Base-by-base conservation (phyloP, 306 rosid species). In the Hippophae gyantsensis region DNA sequence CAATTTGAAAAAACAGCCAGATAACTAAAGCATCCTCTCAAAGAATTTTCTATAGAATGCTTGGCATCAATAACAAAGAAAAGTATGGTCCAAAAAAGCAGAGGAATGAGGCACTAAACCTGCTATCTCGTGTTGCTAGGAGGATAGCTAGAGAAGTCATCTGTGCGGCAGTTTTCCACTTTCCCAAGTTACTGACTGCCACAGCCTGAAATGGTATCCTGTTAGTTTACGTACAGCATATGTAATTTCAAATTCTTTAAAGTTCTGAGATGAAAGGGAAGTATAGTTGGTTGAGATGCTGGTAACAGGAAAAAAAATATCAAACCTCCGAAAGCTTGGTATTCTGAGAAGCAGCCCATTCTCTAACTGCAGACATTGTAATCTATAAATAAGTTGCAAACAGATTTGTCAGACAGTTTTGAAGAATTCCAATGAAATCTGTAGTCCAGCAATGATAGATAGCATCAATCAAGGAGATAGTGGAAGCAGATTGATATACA, bases 321-420 rank as follows among this genome's bases (percentile, higher is more conserved):
- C 87, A 67, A 58, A 93, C 99, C 99, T 86, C 95, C 75, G 77
- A 78, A 66, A 93, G 94, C 81, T 82, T 75, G 66, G 82, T 72
- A 65, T 93, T 84, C 78, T 89, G 90, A 66, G 99, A 93, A 70
- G 99, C 99, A 48, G 99, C 99, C 99, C 99, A 89, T 77, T 93
- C 99, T 85, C 99, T 89, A 55, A 93, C 99, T 1, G 99, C 99
- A 40, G 99, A 93, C 99, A 93, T 93, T 62, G 99, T 93, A 73
- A 93, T 93, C 99, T 93, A 56, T 57, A 75, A 52, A 62, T 50
- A 71, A 65, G 73, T 76, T 12, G 14, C 13, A 49, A 48, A 58
- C 65, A 51, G 72, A 69, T 25, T 7, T 32, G 67, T 72, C 60
- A 72, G 81, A 48, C 41, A 59, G 14, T 52, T 7, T 8, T 42